Conservation (phyloP, 2,329 filamentous ascomycete species). For the Nothophaeocryptopus gaeumannii region DNA sequence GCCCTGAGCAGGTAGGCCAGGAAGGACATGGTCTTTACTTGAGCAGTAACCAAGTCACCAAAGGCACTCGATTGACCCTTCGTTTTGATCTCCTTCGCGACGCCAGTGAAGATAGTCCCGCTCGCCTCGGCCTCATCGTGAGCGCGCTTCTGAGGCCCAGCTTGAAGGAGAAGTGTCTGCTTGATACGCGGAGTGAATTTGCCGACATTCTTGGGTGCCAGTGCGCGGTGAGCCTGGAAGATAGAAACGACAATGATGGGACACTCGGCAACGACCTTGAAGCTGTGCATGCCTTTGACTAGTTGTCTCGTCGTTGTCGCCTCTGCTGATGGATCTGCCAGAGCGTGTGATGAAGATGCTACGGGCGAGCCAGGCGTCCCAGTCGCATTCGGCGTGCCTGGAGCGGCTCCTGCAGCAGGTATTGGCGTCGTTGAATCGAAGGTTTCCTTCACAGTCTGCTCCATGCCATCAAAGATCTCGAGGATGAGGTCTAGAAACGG, state of each 20-base stretch:
- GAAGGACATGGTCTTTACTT: constrained; percentile 99
- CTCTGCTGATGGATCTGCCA: constrained; percentile 73
- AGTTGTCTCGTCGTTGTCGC: constrained; percentile 72
- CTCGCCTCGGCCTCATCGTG: constrained; percentile 79
- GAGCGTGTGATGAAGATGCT: constrained; percentile 59
- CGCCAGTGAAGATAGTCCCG: constrained; percentile 82
- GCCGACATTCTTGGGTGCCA: constrained; percentile 81
- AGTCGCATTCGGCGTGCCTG: constrained; percentile 61
- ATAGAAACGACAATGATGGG: constrained; percentile 98
- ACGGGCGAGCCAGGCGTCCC: constrained; percentile 82
- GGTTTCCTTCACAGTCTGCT: constrained; percentile 89
- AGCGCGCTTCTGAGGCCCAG: constrained; percentile 87
- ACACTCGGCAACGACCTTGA: constrained; percentile 96
- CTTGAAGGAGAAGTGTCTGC: constrained; percentile 80
- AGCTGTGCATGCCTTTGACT: constrained; percentile 93
- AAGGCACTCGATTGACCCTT: constrained; percentile 67
- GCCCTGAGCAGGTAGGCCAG: constrained; percentile 87
- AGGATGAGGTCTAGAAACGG: constrained; percentile 87
- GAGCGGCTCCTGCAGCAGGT: constrained; percentile 54
- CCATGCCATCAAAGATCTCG: constrained; percentile 93
- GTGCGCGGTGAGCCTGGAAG: constrained; percentile 84
- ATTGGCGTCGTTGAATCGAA: constrained; percentile 69
- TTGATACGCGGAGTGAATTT: constrained; percentile 93
- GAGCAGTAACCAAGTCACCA: constrained; percentile 94
- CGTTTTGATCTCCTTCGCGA: constrained; percentile 91